Conservation (phyloP, 2,329 filamentous ascomycete genomes). For the Aspergillus pseudoterreus region DNA sequence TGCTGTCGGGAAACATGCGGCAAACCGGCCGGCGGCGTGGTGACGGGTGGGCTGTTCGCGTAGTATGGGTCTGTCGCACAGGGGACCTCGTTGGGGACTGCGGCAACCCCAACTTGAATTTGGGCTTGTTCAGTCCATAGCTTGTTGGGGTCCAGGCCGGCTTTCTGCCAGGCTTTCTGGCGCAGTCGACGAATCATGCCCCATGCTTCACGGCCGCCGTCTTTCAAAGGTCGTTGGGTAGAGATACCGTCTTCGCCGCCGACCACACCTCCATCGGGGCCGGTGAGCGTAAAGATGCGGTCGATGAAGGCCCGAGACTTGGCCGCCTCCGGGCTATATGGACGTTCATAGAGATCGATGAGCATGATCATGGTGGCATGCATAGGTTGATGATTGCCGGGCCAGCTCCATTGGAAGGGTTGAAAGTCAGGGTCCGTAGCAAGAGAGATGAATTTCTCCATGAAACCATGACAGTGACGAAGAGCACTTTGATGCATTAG, state of each 20-base stretch:
- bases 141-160: conserved; percentile 43
- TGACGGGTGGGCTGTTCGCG: conserved; percentile 5
- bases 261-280: conserved; percentile 44
- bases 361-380: conserved; percentile 42
- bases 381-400: conserved; percentile 31
- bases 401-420: conserved; percentile 49
- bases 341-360: conserved; percentile 47
- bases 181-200: conserved; percentile 46
- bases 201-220: conserved; percentile 48
- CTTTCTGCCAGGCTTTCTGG: conserved; percentile 47
- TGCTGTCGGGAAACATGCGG: conserved; percentile 15
- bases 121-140: conserved; percentile 48
- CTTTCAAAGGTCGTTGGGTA: conserved; percentile 42
- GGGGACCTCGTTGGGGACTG: conserved; percentile 17
- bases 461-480: conserved; percentile 46
- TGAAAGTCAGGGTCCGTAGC: conserved; percentile 46
- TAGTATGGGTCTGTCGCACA: conserved; percentile 10
- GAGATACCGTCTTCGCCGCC: conserved; percentile 44
- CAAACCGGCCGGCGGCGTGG: conserved; percentile 8
- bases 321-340: conserved; percentile 42
- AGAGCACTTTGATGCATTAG: conserved; percentile 34
- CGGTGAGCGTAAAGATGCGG: conserved; percentile 43
- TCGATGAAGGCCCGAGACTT: conserved; percentile 46
- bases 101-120: conserved; percentile 32
- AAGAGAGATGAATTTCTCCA: conserved; percentile 48